Percentiles rank a stretch among this genome's conserved stretches.
phyloP scores from a whole-genome alignment of 768 basidiomycete genomes.

The Lactarius sanguifluus region DNA sequence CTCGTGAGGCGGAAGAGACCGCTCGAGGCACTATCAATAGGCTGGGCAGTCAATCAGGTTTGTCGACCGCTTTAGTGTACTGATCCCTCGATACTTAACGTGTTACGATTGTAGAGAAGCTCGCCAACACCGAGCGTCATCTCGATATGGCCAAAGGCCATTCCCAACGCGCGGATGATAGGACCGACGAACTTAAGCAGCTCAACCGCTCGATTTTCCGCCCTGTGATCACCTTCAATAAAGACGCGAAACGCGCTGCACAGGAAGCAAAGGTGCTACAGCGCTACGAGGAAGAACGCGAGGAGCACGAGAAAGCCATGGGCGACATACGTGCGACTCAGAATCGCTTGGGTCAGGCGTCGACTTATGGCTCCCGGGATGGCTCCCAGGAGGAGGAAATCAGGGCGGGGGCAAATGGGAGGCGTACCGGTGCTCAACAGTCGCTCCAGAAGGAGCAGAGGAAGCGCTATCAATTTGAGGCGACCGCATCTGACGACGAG shows the following conservation, averaged over 20 bases:
- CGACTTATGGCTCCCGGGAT: slow-evolving; percentile 56
- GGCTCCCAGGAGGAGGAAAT: slow-evolving; percentile 46
- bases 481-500: slow-evolving; percentile 87
- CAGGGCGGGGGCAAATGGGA: slow-evolving; percentile 40
- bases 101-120: slow-evolving; percentile 54
- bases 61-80: slow-evolving; percentile 30
- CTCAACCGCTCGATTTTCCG: slow-evolving; percentile 95
- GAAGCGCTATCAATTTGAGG: slow-evolving; percentile 89
- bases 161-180: slow-evolving; percentile 86
- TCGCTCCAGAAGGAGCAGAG: slow-evolving; percentile 64
- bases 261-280: slow-evolving; percentile 81
- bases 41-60: slow-evolving; percentile 93
- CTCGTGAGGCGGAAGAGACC: slow-evolving; percentile 96
- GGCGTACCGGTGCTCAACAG: slow-evolving; percentile 50
- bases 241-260: slow-evolving; percentile 83
- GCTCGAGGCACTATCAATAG: slow-evolving; percentile 79
- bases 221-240: slow-evolving; percentile 90
- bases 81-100: slow-evolving; percentile 4
- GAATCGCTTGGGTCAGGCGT: slow-evolving; percentile 75
- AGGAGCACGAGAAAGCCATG: slow-evolving; percentile 82
- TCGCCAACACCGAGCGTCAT: slow-evolving; percentile 94
- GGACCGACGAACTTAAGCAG: slow-evolving; percentile 89
- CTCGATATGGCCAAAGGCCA: slow-evolving; percentile 90
- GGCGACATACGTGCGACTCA: slow-evolving; percentile 85
- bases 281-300: slow-evolving; percentile 85